Base-by-base conservation (phyloP, 768 basidiomycete species). In the Boletus tylopilopsis region DNA sequence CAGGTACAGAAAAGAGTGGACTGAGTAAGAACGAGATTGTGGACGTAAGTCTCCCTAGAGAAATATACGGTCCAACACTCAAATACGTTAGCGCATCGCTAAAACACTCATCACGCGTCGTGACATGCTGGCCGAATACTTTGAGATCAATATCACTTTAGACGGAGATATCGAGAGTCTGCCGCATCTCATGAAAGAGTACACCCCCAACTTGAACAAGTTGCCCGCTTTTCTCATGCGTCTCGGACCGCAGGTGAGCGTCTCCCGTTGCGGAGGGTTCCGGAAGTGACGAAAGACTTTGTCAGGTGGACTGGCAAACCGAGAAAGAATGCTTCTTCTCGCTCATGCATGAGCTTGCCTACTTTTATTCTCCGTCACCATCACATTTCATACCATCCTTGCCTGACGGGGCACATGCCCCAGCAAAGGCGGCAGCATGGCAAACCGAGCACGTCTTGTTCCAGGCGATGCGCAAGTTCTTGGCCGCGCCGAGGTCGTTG, bases 121-220 rank as follows among this genome's bases (percentile, higher is more conserved):
- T 9, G 86, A 85, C 5, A 97, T 99, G 94, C 73, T 98, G 4
- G 72, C 79, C 2, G 96, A 97, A 54, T 97, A 99, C 68, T 99
- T 98, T 63, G 85, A 84, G 2, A 68, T 98, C 18, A 68, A 69
- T 22, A 86, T 99, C 54, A 77, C 80, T 6, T 71, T 76, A 0
- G 70, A 78, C 3, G 94, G 90, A 2, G 63, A 72, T 21, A 69
- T 98, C n/a, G 78, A 85, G 58, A 82, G 78, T 49, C 62, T 99
- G 12, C 96, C 96, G 0, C 73, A 94, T 40, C 73, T 99, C 11
- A 74, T 97, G 36, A 78, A 81, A 42, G 93, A 90, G 37, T 97
- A 90, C 62, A 87, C 87, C 6, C 96, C 96, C 1, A 90, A 94
- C 63, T 74, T 98, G 5, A 87, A 93, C 58, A 89, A 92, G 58